phyloP scores from a whole-genome alignment of 163 green algal species.

The Scenedesmus sp. region DNA sequence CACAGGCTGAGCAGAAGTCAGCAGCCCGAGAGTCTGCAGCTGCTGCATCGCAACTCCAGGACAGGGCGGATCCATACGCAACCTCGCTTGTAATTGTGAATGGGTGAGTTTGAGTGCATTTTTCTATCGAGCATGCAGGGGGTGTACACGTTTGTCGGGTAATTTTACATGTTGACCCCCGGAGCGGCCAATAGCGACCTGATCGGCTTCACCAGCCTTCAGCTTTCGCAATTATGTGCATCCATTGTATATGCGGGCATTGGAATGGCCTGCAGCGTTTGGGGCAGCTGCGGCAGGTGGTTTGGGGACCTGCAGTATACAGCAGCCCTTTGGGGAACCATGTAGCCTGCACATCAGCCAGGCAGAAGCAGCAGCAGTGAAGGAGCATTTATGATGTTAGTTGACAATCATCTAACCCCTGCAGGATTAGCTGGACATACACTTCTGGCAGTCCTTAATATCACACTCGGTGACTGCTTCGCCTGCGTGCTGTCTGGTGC shows the following conservation, averaged over 20 bases:
- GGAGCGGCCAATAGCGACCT: not conserved
- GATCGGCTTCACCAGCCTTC: not conserved
- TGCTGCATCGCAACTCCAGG: not conserved
- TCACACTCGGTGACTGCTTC: not conserved
- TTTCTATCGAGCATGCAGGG: not conserved
- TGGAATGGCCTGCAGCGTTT: not conserved
- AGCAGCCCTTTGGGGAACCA: not conserved
- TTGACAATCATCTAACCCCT: not conserved
- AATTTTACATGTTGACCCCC: not conserved
- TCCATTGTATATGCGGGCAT: not conserved
- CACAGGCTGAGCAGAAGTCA: not conserved
- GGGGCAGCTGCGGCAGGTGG: not conserved
- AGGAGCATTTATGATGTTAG: too few species aligned
- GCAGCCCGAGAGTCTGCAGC: not conserved
- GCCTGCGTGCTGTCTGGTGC: not conserved
- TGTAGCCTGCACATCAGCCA: not conserved
- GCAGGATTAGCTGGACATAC: not conserved
- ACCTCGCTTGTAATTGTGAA: slow-evolving; percentile 49
- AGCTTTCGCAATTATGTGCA: too few species aligned
- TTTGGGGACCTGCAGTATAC: not conserved
- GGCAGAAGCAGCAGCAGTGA: not conserved
- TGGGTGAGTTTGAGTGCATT: not conserved
- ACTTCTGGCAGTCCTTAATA: not conserved
- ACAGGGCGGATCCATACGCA: not conserved
- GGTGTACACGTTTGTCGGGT: not conserved